A percentile compares a stretch with the other conserved stretches of the same genome.
Conservation (phyloP, 805 yeast species). For the Diddensiella caesifluorescens region DNA sequence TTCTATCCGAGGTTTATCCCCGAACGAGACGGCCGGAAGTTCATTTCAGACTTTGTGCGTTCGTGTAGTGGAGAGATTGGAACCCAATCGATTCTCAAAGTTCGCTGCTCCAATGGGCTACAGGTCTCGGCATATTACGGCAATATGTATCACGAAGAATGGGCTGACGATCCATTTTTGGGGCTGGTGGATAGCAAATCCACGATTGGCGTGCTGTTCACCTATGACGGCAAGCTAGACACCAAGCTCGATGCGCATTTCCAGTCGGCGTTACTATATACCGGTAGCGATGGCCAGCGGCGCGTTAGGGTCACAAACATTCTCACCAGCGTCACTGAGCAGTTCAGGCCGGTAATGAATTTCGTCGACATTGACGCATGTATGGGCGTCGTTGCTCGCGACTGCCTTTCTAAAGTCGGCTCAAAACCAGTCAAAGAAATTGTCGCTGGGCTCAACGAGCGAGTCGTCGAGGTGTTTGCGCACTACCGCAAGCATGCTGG, state of each 20-base stretch:
- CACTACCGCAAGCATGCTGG: conserved; percentile 49
- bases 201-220: conserved; percentile 63
- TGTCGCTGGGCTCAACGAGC: conserved; percentile 48
- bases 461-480: conserved; percentile 51
- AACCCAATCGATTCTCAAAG: conserved; percentile 74
- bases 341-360: conserved; percentile 66
- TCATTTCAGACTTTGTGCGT: conserved; percentile 55
- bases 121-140: conserved; percentile 77
- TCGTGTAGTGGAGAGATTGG: conserved; percentile 47
- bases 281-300: conserved; percentile 68
- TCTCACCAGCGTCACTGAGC: conserved; percentile 74
- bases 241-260: conserved; percentile 75
- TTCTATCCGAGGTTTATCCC: conserved; percentile 63
- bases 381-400: conserved; percentile 48
- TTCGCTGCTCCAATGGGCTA: conserved; percentile 83
- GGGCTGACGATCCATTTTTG: conserved; percentile 56
- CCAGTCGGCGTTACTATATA: conserved; percentile 85
- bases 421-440: conserved; percentile 38
- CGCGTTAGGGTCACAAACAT: conserved; percentile 83
- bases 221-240: conserved; percentile 69
- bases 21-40: conserved; percentile 62
- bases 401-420: conserved; percentile 40
- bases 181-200: conserved; percentile 61
- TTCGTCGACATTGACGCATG: conserved; percentile 74
- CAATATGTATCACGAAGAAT: conserved; percentile 36